phyloP scores from a whole-genome alignment of 148 eudicot genomes.

The Fagopyrum homotropicum region DNA sequence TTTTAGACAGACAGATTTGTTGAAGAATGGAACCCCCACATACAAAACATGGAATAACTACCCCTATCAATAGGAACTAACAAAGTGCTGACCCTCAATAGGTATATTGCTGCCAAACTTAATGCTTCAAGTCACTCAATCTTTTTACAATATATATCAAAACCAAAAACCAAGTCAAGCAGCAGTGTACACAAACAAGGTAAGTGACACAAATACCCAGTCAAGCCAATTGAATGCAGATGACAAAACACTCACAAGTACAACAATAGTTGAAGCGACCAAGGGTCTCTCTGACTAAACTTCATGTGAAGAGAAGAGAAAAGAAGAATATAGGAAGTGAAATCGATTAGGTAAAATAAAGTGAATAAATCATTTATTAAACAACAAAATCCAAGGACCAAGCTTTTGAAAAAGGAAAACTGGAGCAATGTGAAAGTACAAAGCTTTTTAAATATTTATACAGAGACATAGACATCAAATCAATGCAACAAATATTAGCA shows the following conservation, averaged over 20 bases:
- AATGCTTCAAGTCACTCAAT: neutral
- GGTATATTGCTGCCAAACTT: neutral
- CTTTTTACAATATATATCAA: neutral
- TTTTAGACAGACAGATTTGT: neutral
- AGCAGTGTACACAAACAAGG: neutral
- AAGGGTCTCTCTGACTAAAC: neutral
- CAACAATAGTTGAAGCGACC: neutral
- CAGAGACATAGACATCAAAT: neutral
- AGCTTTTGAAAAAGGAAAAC: neutral
- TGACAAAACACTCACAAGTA: neutral
- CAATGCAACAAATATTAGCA: neutral
- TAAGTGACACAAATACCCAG: neutral
- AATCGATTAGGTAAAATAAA: neutral
- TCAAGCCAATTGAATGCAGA: neutral
- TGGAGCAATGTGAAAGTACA: neutral
- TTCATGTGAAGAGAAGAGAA: neutral
- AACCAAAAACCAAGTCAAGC: neutral
- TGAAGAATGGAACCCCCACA: no score
- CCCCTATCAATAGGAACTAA: neutral
- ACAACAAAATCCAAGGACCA: neutral
- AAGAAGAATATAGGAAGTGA: neutral
- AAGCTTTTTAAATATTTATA: neutral
- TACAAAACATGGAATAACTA: no score
- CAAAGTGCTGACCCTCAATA: neutral
- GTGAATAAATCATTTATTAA: neutral